A percentile compares a stretch with the other conserved stretches of the same genome.
These are phyloP conservation scores for Coemansia sp. DNA, from an alignment of 192 early-diverging fungal genomes.

Conservation along the genomic window DNA sequence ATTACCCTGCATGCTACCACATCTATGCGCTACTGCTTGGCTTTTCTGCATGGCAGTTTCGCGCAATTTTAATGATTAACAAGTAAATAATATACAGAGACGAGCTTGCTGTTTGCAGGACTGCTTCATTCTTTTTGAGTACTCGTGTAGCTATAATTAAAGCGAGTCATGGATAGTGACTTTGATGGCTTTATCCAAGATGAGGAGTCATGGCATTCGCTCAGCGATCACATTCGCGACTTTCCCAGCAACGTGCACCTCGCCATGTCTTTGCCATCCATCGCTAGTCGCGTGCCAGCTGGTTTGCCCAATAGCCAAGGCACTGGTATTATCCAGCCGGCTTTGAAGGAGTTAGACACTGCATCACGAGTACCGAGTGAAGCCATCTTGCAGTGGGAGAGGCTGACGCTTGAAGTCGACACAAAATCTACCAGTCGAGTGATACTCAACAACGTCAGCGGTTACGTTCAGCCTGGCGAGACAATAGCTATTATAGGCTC, in stretches of 20 bases:
- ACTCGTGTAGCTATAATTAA: background rate
- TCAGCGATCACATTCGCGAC: background rate
- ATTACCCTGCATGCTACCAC: background rate
- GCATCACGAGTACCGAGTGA: background rate
- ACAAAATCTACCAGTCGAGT: slow-evolving; percentile 11
- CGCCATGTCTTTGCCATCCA: background rate
- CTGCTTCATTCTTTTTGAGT: background rate
- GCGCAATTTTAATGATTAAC: background rate
- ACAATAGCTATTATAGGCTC: slow-evolving; percentile 90
- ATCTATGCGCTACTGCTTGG: background rate
- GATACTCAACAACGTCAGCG: slow-evolving; percentile 66
- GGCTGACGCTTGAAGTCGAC: slow-evolving; percentile 33
- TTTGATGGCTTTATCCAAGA: background rate
- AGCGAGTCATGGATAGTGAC: background rate
- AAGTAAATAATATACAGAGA: background rate
- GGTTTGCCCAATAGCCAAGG: background rate
- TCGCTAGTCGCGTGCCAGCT: background rate
- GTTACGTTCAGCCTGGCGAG: slow-evolving; percentile 66
- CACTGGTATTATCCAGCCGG: background rate
- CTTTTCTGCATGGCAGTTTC: background rate
- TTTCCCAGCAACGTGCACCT: background rate
- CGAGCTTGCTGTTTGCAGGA: background rate
- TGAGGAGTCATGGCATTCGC: background rate
- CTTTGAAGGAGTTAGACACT: background rate
- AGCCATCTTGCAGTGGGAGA: slow-evolving; percentile 30